These are phyloP conservation scores for Coniferiporia weirii DNA, from an alignment of 1,284 basidiomycete species.

Conservation along the genomic window DNA sequence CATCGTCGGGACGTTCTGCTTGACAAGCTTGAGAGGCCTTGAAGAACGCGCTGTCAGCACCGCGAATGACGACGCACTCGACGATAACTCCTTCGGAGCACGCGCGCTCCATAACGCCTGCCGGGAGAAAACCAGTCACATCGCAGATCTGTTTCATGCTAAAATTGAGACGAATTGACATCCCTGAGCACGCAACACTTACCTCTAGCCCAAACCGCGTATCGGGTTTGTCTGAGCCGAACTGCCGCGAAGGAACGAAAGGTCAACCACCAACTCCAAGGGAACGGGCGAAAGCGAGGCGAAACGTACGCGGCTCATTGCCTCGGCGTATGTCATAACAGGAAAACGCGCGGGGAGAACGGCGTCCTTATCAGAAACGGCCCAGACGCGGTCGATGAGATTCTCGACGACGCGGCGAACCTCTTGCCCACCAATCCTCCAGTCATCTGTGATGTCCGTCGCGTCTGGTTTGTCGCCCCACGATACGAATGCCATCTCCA, in stretches of 20 bases:
- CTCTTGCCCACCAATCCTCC: slow-evolving; percentile 82
- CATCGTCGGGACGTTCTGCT: slow-evolving; percentile 26
- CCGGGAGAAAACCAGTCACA: slow-evolving; percentile 42
- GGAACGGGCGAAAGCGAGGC: background rate
- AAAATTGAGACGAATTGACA: background rate
- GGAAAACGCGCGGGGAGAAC: slow-evolving; percentile 57
- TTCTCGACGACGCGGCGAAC: slow-evolving; percentile 74
- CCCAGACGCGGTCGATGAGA: slow-evolving; percentile 73
- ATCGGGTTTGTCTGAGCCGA: slow-evolving; percentile 95
- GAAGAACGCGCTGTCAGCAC: slow-evolving; percentile 33
- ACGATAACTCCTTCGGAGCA: slow-evolving; percentile 40
- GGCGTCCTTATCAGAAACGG: slow-evolving; percentile 39
- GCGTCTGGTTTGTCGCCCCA: slow-evolving; percentile 44
- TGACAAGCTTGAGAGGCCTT: slow-evolving; percentile 35
- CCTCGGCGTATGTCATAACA: slow-evolving; percentile 82
- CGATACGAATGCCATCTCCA: slow-evolving; percentile 93
- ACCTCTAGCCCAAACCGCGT: slow-evolving; percentile 84
- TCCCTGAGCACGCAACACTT: slow-evolving; percentile 21
- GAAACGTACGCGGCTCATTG: slow-evolving; percentile 73
- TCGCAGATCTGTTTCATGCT: slow-evolving; percentile 41
- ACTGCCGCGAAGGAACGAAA: slow-evolving; percentile 40
- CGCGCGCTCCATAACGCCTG: slow-evolving; percentile 32
- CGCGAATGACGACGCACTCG: slow-evolving; percentile 52
- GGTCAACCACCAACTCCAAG: background rate
- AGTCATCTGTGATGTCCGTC: slow-evolving; percentile 34